phyloP scores from a whole-genome alignment of 805 yeast species.

The Schwanniomyces occidentalis region DNA sequence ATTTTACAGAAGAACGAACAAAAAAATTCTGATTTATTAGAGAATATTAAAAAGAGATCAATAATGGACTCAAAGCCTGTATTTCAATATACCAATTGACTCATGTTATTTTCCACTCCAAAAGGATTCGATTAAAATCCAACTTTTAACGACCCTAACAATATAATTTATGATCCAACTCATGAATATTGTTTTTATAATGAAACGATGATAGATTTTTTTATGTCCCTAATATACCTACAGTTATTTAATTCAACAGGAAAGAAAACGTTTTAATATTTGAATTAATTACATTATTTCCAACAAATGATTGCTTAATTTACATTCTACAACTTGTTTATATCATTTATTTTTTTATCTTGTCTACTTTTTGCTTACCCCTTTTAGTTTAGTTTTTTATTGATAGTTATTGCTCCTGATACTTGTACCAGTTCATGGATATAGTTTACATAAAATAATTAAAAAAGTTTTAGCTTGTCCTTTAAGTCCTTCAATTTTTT shows the following conservation, averaged over 20 bases:
- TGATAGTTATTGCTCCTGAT: too few relatives aligned
- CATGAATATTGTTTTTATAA: slow-evolving; percentile 1
- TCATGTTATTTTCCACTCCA: slow-evolving; percentile 11
- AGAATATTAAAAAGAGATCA: slow-evolving; percentile 51
- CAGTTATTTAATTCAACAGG: slow-evolving; percentile 17
- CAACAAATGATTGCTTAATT: slow-evolving; percentile 19
- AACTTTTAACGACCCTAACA: slow-evolving; percentile 9
- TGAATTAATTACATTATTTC: slow-evolving; percentile 13
- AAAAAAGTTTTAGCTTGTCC: too few relatives aligned
- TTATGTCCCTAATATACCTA: slow-evolving; percentile 1
- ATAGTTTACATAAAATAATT: too few relatives aligned
- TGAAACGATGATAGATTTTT: slow-evolving; percentile 3
- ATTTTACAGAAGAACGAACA: slow-evolving; percentile 77
- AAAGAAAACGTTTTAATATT: slow-evolving; percentile 2
- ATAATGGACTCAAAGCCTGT: slow-evolving; percentile 29
- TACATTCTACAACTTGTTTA: too few relatives aligned
- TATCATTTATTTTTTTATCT: too few relatives aligned
- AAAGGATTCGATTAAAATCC: slow-evolving; percentile 9
- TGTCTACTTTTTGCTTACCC: too few relatives aligned
- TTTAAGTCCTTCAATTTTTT: too few relatives aligned
- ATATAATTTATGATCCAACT: slow-evolving; percentile 3
- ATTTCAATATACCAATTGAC: slow-evolving; percentile 32
- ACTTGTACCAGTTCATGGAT: too few relatives aligned
- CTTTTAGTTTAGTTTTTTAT: too few relatives aligned
- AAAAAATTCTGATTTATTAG: slow-evolving; percentile 53